Conservation (phyloP, 441 rosid genomes). For the Aleurites moluccanus region DNA sequence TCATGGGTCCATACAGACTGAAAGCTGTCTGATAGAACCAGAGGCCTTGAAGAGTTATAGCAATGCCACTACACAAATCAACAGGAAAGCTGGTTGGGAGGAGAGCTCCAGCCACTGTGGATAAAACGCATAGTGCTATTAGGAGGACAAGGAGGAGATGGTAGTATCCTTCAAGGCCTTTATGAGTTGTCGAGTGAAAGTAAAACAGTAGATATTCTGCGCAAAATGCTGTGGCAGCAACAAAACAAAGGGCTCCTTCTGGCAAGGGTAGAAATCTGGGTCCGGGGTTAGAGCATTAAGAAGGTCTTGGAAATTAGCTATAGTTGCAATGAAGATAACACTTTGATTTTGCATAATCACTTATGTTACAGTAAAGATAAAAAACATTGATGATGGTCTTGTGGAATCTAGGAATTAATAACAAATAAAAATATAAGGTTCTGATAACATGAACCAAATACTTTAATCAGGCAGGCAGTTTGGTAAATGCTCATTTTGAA, state of each 20-base stretch:
- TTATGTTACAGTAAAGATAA: neutral
- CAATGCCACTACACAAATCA: constrained; percentile 70
- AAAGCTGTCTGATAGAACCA: constrained; percentile 99
- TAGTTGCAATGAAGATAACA: neutral
- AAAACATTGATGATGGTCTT: neutral
- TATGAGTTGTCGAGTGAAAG: constrained; percentile 94
- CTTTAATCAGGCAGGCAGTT: neutral
- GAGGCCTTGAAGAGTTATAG: constrained; percentile 87
- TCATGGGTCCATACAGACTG: constrained; percentile 89
- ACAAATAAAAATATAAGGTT: neutral
- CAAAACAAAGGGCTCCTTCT: constrained; percentile 70
- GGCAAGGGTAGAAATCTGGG: constrained; percentile 74
- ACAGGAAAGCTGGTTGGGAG: constrained; percentile 76
- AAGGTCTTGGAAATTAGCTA: neutral
- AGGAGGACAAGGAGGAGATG: constrained; percentile 89
- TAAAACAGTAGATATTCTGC: constrained; percentile 84
- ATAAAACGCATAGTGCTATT: constrained; percentile 64
- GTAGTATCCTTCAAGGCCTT: constrained; percentile 94
- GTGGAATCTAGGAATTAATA: neutral
- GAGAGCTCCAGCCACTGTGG: constrained; percentile 71
- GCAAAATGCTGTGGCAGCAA: constrained; percentile 76
- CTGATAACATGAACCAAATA: neutral
- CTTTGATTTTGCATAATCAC: neutral
- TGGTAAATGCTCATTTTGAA: neutral
- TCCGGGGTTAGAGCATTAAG: constrained; percentile 11